Base-by-base conservation (phyloP, 345 rosid genomes). In the Mercurialis annua region DNA sequence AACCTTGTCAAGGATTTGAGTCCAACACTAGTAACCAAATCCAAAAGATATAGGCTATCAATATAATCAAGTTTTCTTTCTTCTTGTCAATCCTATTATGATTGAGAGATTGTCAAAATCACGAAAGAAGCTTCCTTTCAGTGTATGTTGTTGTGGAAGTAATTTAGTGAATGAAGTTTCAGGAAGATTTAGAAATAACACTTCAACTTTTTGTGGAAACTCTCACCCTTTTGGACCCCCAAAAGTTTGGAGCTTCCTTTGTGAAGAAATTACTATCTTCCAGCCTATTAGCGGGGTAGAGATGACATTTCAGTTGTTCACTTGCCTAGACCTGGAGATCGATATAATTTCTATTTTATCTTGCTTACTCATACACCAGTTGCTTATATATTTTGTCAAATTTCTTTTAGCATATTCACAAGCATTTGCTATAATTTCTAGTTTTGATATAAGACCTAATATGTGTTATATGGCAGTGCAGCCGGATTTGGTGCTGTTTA, bases 401-500 rank as follows among this genome's bases (percentile, higher is more conserved):
- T 73, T 38, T 54, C 34, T 40, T n/a, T 30, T 5, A 23, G 44
- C 14, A 0, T 58, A 58, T 17, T 0, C 14, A 5, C 29, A 16
- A 18, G 40, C 53, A 33, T 64, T 18, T 58, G 26, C 29, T 16
- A 21, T 69, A 33, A 17, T 46, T 59, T 40, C 65, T 51, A 12
- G 6, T 8, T 17, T 33, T 18, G 2, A 50, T 47, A 56, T 44
- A 53, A 30, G 1, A 15, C 50, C 74, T 75, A 61, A 75, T 71
- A 30, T 38, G 9, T 63, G 65, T 59, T 77, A 47, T 6, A 69
- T 53, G 55, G 20, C 55, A 75, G 38, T 85, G 89, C 92, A 90
- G 95, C 92, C 97, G 18, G 84, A 92, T 74, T 76, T 92, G 91
- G 98, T 92, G 81, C 89, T 92, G 65, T 90, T 92, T 78, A 90